These are phyloP conservation scores for Tremella yokohamensis DNA, from an alignment of 768 basidiomycete genomes.

Conservation along the genomic window DNA sequence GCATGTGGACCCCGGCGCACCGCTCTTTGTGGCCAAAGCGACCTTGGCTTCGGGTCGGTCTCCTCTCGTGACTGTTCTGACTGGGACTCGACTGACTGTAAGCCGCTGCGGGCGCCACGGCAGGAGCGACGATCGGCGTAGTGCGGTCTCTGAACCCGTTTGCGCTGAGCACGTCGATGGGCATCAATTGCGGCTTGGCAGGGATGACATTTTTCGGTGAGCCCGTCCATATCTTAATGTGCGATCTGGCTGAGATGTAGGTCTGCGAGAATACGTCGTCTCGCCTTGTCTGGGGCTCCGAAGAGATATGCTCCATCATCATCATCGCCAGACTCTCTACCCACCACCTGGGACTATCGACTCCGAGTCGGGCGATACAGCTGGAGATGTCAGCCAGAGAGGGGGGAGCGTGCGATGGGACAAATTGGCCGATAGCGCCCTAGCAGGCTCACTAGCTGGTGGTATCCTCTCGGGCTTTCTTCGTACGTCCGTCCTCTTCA, in stretches of 20 bases:
- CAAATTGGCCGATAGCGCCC: not conserved
- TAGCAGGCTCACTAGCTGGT: not conserved
- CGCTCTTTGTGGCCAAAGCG: conserved; percentile 36
- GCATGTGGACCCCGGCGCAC: conserved; percentile 36
- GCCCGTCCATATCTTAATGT: conserved; percentile 36
- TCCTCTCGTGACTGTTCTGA: not conserved
- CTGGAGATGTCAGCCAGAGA: conserved; percentile 20
- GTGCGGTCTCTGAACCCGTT: conserved; percentile 57
- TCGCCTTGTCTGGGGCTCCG: conserved; percentile 60
- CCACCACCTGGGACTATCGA: too few species aligned
- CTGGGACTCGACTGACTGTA: not conserved
- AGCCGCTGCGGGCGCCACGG: conserved; percentile 62
- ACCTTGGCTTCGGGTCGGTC: conserved; percentile 28
- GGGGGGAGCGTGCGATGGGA: not conserved
- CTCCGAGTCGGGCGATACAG: conserved; percentile 9
- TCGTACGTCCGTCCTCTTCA: not conserved
- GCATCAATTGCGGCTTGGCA: conserved; percentile 67
- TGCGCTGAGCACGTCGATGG: conserved; percentile 60
- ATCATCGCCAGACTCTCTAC: too few species aligned
- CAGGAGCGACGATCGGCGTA: conserved; percentile 56
- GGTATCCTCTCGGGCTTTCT: not conserved
- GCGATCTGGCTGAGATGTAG: conserved; percentile 52
- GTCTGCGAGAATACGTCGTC: conserved; percentile 70
- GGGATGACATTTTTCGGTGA: conserved; percentile 75
- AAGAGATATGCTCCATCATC: conserved; percentile 57